Evolutionary conservation across 2,329 filamentous ascomycete genomes (phyloP).

Genomic region (Beauveria caledonica): DNA sequence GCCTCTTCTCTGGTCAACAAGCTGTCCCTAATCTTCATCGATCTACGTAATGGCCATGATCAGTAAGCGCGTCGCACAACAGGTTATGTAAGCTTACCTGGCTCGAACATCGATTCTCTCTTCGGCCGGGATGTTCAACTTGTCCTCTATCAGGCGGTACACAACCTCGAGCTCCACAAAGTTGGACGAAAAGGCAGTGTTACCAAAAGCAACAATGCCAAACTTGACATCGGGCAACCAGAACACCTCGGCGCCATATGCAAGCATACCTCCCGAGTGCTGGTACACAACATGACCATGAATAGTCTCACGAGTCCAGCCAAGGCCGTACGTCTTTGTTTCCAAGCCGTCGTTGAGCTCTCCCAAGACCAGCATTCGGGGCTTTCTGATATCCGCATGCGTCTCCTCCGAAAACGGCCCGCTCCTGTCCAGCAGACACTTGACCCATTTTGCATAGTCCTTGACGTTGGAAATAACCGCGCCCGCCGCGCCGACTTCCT

Average conservation of each 20-base stretch:
- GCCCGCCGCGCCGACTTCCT: conserved; percentile 28
- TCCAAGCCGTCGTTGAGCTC: conserved; percentile 16
- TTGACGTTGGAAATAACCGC: conserved; percentile 30
- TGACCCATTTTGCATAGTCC: conserved; percentile 27
- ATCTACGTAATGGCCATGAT: not conserved
- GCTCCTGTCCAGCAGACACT: conserved; percentile 19
- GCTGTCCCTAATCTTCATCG: not conserved
- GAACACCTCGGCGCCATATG: conserved; percentile 21
- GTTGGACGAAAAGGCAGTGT: conserved; percentile 34
- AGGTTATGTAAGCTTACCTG: conserved; percentile 15
- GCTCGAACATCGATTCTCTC: conserved; percentile 16
- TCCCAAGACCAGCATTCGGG: conserved; percentile 23
- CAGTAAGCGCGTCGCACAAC: not conserved
- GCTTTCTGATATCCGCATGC: conserved; percentile 20
- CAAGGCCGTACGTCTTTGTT: conserved; percentile 21
- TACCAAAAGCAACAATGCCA: conserved; percentile 28
- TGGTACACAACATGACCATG: conserved; percentile 21
- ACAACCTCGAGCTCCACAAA: conserved; percentile 18
- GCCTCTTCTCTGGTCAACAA: not conserved
- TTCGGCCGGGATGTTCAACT: conserved; percentile 16
- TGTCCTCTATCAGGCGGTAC: conserved; percentile 24
- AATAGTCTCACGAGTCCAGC: conserved; percentile 21
- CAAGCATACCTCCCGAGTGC: conserved; percentile 23
- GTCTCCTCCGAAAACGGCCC: conserved; percentile 17
- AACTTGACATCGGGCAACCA: conserved; percentile 27